Conservation (phyloP, 345 rosid species). For the Citrus glauca region DNA sequence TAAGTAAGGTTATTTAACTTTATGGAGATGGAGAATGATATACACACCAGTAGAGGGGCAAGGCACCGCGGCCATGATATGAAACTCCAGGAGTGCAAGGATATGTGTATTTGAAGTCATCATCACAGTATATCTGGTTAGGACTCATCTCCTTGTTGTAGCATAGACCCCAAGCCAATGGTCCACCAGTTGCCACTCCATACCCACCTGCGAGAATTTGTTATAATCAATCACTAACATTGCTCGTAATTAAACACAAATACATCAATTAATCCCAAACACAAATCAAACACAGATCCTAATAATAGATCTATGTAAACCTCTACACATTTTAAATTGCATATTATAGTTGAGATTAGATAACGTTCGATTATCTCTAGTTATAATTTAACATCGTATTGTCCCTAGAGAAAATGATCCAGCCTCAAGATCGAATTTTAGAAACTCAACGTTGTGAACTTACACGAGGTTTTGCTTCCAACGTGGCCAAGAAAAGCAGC, state of each 20-base stretch:
- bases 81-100: slow-evolving; percentile 81
- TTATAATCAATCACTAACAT: too few species aligned
- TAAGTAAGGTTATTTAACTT: too few species aligned
- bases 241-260: too few species aligned
- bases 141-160: slow-evolving; percentile 94
- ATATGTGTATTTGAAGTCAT: slow-evolving; percentile 55
- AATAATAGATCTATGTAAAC: background rate
- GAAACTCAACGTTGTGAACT: slow-evolving; percentile 4
- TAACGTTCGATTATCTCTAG: too few species aligned
- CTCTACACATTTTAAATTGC: too few species aligned
- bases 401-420: too few species aligned
- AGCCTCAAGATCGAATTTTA: too few species aligned
- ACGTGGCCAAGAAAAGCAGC: slow-evolving; percentile 82
- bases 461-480: slow-evolving; percentile 80
- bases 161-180: slow-evolving; percentile 88
- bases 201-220: slow-evolving; percentile 57
- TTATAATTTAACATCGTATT: too few species aligned
- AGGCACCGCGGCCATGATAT: slow-evolving; percentile 86
- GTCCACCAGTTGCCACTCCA: slow-evolving; percentile 92
- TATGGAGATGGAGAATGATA: too few species aligned
- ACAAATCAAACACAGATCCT: background rate
- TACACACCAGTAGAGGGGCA: slow-evolving; percentile 61
- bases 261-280: too few species aligned
- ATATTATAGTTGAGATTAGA: background rate
- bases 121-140: slow-evolving; percentile 62